These are phyloP conservation scores for Isatis tinctoria DNA, from an alignment of 345 rosid genomes.

Conservation along the genomic window DNA sequence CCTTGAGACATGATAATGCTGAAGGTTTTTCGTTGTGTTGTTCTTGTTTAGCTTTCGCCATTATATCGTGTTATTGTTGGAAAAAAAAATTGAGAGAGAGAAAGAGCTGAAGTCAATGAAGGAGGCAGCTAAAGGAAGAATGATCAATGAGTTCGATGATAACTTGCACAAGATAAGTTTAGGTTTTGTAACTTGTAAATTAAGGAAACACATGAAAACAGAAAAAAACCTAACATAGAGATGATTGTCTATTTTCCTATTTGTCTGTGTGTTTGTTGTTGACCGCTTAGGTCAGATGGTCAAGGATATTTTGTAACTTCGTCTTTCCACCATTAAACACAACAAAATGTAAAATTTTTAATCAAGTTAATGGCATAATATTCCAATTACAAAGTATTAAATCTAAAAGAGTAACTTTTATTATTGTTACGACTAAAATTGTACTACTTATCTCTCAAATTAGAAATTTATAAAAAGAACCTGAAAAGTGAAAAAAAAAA, in stretches of 20 bases:
- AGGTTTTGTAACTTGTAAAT: conserved; percentile 21
- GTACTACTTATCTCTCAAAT: too few species aligned
- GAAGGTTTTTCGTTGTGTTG: not conserved
- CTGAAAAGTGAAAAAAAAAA: too few species aligned
- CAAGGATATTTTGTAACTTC: not conserved
- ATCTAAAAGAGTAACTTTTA: too few species aligned
- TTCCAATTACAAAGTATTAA: not conserved
- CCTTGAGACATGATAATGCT: not conserved
- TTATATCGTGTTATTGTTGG: not conserved
- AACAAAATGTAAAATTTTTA: not conserved
- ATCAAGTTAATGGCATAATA: not conserved
- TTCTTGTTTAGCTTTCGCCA: conserved; percentile 19
- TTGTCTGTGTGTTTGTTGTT: conserved; percentile 14
- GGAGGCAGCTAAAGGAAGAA: not conserved
- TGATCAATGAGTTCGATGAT: not conserved
- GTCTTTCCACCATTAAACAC: not conserved
- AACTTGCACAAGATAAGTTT: conserved; percentile 1
- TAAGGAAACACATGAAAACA: conserved; percentile 10
- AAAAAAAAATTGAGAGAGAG: not conserved
- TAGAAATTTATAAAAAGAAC: too few species aligned
- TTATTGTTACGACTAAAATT: too few species aligned
- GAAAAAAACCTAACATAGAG: not conserved
- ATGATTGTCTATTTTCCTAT: not conserved
- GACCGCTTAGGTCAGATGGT: conserved; percentile 2
- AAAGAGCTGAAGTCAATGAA: not conserved